These are phyloP conservation scores for Mycena polygramma DNA, from an alignment of 768 basidiomycete species.

Conservation along the genomic window DNA sequence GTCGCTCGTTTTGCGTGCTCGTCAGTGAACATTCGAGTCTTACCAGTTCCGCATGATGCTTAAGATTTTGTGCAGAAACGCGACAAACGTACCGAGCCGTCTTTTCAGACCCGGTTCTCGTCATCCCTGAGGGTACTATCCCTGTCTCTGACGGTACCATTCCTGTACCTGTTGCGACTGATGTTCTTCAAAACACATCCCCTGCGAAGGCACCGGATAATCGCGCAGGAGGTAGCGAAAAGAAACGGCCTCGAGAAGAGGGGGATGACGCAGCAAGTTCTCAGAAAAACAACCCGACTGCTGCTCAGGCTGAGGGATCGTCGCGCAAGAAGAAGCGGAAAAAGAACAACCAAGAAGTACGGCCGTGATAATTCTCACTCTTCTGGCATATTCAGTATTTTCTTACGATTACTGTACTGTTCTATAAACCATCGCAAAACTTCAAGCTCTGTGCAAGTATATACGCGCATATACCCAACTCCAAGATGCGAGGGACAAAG, in stretches of 20 bases:
- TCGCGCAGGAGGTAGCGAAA: slow-evolving; percentile 9
- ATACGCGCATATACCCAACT: no score
- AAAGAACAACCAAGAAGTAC: slow-evolving; percentile 36
- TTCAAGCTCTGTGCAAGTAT: no score
- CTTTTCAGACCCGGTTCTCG: slow-evolving; percentile 78
- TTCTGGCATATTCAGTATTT: no score
- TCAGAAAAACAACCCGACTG: not conserved
- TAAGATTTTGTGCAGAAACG: slow-evolving; percentile 64
- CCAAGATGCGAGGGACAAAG: no score
- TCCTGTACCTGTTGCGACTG: not conserved
- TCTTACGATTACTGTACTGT: no score
- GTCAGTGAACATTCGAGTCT: slow-evolving; percentile 57
- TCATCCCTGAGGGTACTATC: slow-evolving; percentile 59
- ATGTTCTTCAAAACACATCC: not conserved
- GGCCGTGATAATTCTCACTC: no score
- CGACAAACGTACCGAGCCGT: slow-evolving; percentile 86
- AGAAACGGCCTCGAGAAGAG: slow-evolving; percentile 44
- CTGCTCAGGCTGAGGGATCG: slow-evolving; percentile 25
- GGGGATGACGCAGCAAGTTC: slow-evolving; percentile 6
- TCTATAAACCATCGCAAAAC: no score
- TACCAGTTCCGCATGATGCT: not conserved
- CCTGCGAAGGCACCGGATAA: not conserved
- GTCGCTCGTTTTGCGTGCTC: slow-evolving; percentile 78
- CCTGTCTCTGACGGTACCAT: not conserved
- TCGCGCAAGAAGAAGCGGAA: slow-evolving; percentile 49